Evolutionary conservation across 1,284 basidiomycete genomes (phyloP).

Genomic region (Leccinum fallax): DNA sequence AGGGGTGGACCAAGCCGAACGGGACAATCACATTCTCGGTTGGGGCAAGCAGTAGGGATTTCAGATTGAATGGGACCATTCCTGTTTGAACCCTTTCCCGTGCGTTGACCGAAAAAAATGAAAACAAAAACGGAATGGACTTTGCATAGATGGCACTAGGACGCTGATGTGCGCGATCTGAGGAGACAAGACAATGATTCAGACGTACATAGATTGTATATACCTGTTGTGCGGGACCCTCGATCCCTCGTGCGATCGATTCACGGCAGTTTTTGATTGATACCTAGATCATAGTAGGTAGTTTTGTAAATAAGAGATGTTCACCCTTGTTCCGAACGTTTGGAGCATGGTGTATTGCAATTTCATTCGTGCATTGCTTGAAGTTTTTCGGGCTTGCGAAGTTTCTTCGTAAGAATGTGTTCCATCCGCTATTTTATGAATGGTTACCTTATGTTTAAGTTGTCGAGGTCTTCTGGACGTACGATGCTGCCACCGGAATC

Average conservation of each 20-base stretch:
- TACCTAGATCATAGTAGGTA: background rate
- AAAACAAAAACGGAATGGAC: background rate
- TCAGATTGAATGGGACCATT: slow-evolving; percentile 42
- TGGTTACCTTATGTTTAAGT: no score
- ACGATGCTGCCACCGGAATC: background rate
- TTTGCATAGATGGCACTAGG: background rate
- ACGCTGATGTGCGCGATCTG: background rate
- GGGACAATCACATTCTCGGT: slow-evolving; percentile 49
- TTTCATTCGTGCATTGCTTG: background rate
- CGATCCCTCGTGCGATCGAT: background rate
- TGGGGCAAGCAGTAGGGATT: slow-evolving; percentile 57
- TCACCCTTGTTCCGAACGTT: no score
- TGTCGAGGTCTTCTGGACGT: background rate
- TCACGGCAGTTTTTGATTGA: background rate
- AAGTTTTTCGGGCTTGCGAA: background rate
- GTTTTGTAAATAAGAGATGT: no score
- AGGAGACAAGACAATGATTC: background rate
- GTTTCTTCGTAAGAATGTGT: no score
- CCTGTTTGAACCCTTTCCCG: slow-evolving; percentile 24
- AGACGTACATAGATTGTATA: background rate
- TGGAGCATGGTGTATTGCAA: background rate
- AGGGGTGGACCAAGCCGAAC: slow-evolving; percentile 49
- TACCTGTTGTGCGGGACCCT: background rate
- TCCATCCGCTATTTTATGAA: no score
- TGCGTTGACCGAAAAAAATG: background rate